These are phyloP conservation scores for Talaromyces sp. DNA, from an alignment of 2,329 filamentous ascomycete species.

Conservation along the genomic window DNA sequence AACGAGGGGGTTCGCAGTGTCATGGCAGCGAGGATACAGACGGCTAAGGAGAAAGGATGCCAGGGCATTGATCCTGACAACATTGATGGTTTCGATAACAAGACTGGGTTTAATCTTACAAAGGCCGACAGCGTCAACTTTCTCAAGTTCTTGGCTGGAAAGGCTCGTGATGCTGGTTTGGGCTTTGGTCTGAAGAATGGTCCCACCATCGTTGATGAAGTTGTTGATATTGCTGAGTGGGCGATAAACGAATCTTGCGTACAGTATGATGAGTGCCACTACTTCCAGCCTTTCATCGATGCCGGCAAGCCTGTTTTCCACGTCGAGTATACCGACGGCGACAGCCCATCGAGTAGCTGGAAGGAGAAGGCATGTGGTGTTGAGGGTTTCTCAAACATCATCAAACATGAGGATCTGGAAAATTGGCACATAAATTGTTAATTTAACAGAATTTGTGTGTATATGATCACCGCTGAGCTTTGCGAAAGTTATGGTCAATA, in stretches of 20 bases:
- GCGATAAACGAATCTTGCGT: neutral
- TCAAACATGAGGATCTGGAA: neutral
- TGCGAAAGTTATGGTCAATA: too few relatives aligned
- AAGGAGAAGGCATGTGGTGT: neutral
- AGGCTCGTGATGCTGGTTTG: neutral
- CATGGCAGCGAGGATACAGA: neutral
- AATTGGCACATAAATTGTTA: neutral
- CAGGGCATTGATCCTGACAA: conserved; percentile 1
- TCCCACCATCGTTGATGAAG: neutral
- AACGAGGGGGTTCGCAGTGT: neutral
- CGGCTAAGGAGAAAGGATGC: neutral
- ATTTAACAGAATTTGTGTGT: too few relatives aligned
- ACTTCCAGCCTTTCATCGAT: neutral
- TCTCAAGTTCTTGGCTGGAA: neutral
- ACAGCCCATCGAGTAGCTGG: neutral
- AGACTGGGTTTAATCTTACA: neutral
- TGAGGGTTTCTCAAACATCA: neutral
- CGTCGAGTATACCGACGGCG: neutral
- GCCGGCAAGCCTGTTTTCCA: neutral
- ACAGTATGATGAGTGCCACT: neutral
- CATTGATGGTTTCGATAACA: neutral
- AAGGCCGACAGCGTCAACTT: neutral
- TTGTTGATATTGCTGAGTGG: neutral
- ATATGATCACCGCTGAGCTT: too few relatives aligned
- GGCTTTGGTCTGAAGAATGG: neutral